Base-by-base conservation (phyloP, 2,329 filamentous ascomycete genomes). In the Aspergillus uvarum region DNA sequence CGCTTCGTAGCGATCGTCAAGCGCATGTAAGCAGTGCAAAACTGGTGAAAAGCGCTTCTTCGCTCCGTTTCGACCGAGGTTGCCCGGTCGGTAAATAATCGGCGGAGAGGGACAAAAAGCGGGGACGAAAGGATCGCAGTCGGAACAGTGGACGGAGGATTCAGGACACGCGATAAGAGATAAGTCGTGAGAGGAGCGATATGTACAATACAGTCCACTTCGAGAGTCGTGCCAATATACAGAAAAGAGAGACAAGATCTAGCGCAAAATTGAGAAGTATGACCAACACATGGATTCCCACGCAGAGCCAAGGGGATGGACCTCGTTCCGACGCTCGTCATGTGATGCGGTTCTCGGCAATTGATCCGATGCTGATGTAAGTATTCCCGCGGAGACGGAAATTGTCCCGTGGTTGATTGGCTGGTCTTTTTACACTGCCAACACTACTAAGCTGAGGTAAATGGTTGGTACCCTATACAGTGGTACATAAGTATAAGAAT, bases 281-380 rank as follows among this genome's bases (percentile, higher is more conserved):
- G 35, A 31, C n/a, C 51, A 29, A 8, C n/a, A 29, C 48, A 12
- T 11, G 24, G 42, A 58, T 29, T 16, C 31, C 62, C 60, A 62
- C 67, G 61, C 70, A 65, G 66, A 67, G 55, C 58, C 62, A 59
- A 29, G 26, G n/a, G 19, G 56, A 50, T 59, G 49, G 56, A 59
- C 32, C 32, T 35, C 51, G 35, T 54, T 26, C 60, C 62, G 53
- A 62, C 29, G 35, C 35, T 2, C 24, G 60, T 71, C 70, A 72
- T 60, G 68, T 72, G 69, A 70, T 58, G 47, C 51, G 53, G 54
- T 5, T 63, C 6, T 44, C 61, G 58, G 62, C 56, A 65, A 59
- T 21, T 29, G 24, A 24, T 51, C 47, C 35, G 55, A 8, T 22
- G 26, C 47, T 44, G 29, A 49, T 12, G 26, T 59, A 32, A 44